Conservation (phyloP, 2,329 filamentous ascomycete species). For the Claviceps cyperi region DNA sequence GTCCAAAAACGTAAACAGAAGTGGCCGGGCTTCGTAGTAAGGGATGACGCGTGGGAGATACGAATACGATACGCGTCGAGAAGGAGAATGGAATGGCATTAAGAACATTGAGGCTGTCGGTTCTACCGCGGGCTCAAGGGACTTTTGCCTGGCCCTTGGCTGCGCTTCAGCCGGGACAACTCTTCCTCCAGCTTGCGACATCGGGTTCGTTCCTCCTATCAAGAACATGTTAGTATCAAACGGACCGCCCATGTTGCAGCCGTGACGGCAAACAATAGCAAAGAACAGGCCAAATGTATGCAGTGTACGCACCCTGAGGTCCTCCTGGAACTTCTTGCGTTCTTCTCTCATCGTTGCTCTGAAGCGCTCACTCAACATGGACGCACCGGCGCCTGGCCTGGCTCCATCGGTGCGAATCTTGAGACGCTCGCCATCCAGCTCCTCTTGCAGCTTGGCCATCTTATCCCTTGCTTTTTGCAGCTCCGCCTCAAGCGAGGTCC, state of each 20-base stretch:
- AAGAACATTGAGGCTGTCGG: not conserved
- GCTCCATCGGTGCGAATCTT: constrained; percentile 23
- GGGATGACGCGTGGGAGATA: not conserved
- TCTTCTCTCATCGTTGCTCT: constrained; percentile 41
- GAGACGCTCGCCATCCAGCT: constrained; percentile 36
- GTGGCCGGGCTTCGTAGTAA: not conserved
- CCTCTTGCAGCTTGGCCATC: constrained; percentile 31
- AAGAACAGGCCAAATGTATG: not conserved
- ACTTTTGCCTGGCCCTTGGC: constrained; percentile 27
- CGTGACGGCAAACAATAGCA: not conserved
- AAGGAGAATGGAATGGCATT: not conserved
- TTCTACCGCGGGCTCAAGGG: constrained; percentile 25
- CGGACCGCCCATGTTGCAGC: not conserved
- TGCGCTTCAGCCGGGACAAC: constrained; percentile 27
- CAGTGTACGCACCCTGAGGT: constrained; percentile 28
- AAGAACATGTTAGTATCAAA: not conserved
- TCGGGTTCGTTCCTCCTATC: constrained; percentile 34
- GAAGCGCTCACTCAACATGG: constrained; percentile 42
- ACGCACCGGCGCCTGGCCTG: constrained; percentile 28
- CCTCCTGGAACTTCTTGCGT: constrained; percentile 42
- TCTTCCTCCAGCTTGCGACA: constrained; percentile 37
- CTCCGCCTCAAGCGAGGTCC: constrained; percentile 27
- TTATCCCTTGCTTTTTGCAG: constrained; percentile 21
- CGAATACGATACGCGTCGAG: not conserved
- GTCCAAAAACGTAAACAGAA: not conserved